Percentiles rank a stretch among this genome's conserved stretches.
Conservation (phyloP, 1,284 basidiomycete species). For the Rhodotorula sp. region DNA sequence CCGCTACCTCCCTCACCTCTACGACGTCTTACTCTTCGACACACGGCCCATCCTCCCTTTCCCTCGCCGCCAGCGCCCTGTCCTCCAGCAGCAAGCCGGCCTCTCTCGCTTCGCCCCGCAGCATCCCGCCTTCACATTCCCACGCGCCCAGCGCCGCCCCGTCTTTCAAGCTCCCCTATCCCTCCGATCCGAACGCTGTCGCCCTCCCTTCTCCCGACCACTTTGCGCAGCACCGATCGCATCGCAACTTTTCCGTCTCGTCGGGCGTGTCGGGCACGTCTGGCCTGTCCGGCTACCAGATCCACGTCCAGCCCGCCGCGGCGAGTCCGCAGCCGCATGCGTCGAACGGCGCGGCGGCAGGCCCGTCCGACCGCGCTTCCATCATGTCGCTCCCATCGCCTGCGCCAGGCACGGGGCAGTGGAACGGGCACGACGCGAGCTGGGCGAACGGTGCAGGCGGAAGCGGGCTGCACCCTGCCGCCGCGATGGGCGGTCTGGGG, state of each 20-base stretch:
- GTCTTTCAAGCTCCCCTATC: conserved; percentile 50
- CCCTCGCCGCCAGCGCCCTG: conserved; percentile 21
- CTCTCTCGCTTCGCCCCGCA: conserved; percentile 39
- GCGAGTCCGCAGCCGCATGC: not conserved
- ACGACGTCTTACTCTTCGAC: conserved; percentile 8
- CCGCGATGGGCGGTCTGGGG: not conserved
- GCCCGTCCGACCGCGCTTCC: conserved; percentile 3
- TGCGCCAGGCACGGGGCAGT: not conserved
- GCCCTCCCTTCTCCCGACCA: conserved; percentile 20
- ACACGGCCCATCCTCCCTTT: not conserved
- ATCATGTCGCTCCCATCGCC: conserved; percentile 11
- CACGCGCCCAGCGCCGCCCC: conserved; percentile 50
- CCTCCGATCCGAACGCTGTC: conserved; percentile 13
- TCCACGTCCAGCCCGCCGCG: conserved; percentile 11
- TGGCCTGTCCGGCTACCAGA: conserved; percentile 23
- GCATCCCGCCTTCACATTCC: conserved; percentile 50
- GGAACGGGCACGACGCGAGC: conserved; percentile 11
- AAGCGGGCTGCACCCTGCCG: not conserved
- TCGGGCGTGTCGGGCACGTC: conserved; percentile 15
- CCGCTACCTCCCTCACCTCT: conserved; percentile 23
- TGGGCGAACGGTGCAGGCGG: not conserved
- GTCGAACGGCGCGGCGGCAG: not conserved
- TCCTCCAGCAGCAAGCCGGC: conserved; percentile 18
- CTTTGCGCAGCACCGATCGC: not conserved
- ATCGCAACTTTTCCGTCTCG: conserved; percentile 19